Percentiles rank a stretch among this genome's conserved stretches.
phyloP scores from a whole-genome alignment of 2,329 filamentous ascomycete genomes.

The Cladosporium sp. region DNA sequence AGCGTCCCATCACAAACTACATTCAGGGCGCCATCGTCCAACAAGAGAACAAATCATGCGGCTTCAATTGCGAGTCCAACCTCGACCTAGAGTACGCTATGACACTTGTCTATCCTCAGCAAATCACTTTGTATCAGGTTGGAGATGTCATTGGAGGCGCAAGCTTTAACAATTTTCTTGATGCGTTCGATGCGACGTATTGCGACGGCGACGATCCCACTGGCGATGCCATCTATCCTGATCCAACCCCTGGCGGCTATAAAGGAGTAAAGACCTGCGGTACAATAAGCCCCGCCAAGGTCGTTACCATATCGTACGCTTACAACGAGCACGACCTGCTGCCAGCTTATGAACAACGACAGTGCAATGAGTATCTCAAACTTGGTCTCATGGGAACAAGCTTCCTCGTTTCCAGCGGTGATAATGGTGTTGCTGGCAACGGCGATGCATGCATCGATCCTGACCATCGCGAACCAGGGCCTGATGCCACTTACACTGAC shows the following conservation, averaged over 20 bases:
- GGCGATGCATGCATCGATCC: slow-evolving; percentile 39
- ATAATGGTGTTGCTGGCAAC: slow-evolving; percentile 37
- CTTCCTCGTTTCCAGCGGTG: slow-evolving; percentile 50
- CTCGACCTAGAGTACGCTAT: slow-evolving; percentile 56
- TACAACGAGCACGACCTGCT: slow-evolving; percentile 51
- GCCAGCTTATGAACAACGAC: slow-evolving; percentile 46
- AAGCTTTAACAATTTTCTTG: slow-evolving; percentile 38
- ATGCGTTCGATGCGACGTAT: slow-evolving; percentile 46
- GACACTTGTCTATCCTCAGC: slow-evolving; percentile 50
- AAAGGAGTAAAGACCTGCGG: slow-evolving; percentile 45
- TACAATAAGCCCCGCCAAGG: slow-evolving; percentile 44
- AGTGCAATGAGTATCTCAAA: slow-evolving; percentile 57
- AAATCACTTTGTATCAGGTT: slow-evolving; percentile 47
- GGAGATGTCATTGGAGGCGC: slow-evolving; percentile 34
- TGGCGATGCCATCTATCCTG: slow-evolving; percentile 37
- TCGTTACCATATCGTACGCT: slow-evolving; percentile 53
- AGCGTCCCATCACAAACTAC: slow-evolving; percentile 28
- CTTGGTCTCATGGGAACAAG: slow-evolving; percentile 51
- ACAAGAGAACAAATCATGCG: slow-evolving; percentile 34
- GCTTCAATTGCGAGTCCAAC: slow-evolving; percentile 47
- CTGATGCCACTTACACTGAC: slow-evolving; percentile 23
- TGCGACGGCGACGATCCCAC: slow-evolving; percentile 38
- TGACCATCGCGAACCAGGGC: slow-evolving; percentile 11
- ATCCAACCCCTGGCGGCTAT: slow-evolving; percentile 32
- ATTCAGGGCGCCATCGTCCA: slow-evolving; percentile 38